Evolutionary conservation across 805 yeast species (phyloP).

Genomic region (Ogataea glucozyma): DNA sequence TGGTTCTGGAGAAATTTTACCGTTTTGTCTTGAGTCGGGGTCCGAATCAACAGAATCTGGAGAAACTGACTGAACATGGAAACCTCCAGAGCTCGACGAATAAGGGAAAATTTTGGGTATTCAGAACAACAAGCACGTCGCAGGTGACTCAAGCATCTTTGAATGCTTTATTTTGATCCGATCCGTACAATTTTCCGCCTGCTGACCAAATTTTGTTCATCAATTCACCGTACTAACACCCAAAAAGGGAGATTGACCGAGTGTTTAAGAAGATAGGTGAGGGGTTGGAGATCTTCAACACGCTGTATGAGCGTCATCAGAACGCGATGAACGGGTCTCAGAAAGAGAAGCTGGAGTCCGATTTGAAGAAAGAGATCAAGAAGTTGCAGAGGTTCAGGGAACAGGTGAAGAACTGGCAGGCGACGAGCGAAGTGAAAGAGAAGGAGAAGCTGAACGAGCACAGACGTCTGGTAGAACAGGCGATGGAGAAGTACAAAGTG

Average conservation of each 20-base stretch:
- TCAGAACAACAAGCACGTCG: neutral
- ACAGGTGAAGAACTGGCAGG: constrained; percentile 60
- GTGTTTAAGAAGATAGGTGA: constrained; percentile 61
- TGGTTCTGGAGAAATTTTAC: too few relatives aligned
- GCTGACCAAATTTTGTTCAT: neutral
- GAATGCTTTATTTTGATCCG: too few relatives aligned
- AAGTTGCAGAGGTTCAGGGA: constrained; percentile 59
- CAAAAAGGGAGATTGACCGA: constrained; percentile 55
- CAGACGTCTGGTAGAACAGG: constrained; percentile 40
- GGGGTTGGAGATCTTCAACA: constrained; percentile 56
- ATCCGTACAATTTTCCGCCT: too few relatives aligned
- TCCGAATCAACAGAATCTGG: too few relatives aligned
- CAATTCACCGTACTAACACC: constrained; percentile 10
- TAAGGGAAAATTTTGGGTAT: too few relatives aligned
- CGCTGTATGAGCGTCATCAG: constrained; percentile 54
- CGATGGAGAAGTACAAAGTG: constrained; percentile 63
- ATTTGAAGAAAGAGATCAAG: constrained; percentile 60
- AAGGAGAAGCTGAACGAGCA: constrained; percentile 48
- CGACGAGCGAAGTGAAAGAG: constrained; percentile 53
- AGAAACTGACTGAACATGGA: neutral
- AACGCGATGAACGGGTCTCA: constrained; percentile 50
- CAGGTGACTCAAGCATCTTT: neutral
- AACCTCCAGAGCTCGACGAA: too few relatives aligned
- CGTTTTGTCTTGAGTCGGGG: neutral
- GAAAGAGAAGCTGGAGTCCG: constrained; percentile 57